Conservation (phyloP, 2,329 filamentous ascomycete species). For the Colletotrichum brevisporum region DNA sequence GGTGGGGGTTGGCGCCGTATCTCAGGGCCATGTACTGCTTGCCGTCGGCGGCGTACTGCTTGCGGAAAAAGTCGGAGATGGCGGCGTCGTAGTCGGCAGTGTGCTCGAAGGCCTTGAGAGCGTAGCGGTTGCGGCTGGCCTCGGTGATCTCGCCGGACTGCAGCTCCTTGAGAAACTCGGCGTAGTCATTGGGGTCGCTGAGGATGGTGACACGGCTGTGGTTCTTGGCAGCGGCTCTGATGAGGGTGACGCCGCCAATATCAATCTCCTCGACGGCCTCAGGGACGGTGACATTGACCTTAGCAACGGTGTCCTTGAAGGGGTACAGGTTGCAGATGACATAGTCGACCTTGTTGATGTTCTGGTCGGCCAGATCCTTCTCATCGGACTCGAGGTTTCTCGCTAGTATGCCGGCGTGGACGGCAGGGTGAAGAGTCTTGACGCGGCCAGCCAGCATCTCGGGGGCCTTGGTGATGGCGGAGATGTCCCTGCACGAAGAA, state of each 20-base stretch:
- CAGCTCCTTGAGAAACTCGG: constrained; percentile 92
- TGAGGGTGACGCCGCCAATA: constrained; percentile 96
- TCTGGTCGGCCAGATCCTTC: constrained; percentile 95
- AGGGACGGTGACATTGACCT: constrained; percentile 95
- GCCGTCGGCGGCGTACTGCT: constrained; percentile 92
- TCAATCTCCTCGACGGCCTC: constrained; percentile 99
- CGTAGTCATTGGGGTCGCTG: constrained; percentile 93
- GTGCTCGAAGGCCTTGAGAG: constrained; percentile 98
- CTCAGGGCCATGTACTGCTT: constrained; percentile 87
- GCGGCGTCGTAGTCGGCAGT: constrained; percentile 96
- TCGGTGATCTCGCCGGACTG: constrained; percentile 89
- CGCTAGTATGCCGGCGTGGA: constrained; percentile 91
- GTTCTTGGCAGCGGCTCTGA: constrained; percentile 98
- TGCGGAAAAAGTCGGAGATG: constrained; percentile 97
- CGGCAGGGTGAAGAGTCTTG: constrained; percentile 97
- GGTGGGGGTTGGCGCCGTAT: constrained; percentile 97
- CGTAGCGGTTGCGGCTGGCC: constrained; percentile 87
- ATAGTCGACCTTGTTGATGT: constrained; percentile 94
- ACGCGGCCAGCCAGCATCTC: constrained; percentile 91
- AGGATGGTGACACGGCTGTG: constrained; percentile 96
- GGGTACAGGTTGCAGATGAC: constrained; percentile 99
- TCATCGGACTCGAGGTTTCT: constrained; percentile 95
- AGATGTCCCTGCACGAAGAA: constrained; percentile 80
- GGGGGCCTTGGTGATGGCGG: constrained; percentile 94
- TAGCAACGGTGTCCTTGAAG: constrained; percentile 98